phyloP scores from a whole-genome alignment of 208 protist genomes.

The Leishmania braziliensis region DNA sequence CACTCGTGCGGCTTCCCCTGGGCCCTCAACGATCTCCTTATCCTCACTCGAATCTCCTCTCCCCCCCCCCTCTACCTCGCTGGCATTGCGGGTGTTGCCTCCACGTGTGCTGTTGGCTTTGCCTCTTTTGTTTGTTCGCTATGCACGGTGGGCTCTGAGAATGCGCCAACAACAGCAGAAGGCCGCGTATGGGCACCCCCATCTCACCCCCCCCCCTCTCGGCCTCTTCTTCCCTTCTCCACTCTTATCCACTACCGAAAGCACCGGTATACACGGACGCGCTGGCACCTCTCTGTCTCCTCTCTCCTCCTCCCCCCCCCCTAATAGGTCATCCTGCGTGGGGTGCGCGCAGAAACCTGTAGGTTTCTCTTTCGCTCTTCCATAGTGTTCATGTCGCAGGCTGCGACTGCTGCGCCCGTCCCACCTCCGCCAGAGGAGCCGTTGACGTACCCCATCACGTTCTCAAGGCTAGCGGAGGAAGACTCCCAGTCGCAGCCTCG shows the following conservation, averaged over 20 bases:
- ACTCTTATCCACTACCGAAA: too few relatives aligned
- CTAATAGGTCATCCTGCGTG: neutral
- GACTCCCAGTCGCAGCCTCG: neutral
- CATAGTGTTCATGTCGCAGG: neutral
- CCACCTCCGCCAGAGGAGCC: constrained; percentile 37
- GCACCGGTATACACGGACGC: too few relatives aligned
- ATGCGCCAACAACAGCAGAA: neutral
- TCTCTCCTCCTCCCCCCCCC: neutral
- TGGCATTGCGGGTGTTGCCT: neutral
- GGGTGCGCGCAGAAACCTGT: neutral
- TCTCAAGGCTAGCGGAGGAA: constrained; percentile 17
- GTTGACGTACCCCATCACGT: constrained; percentile 36
- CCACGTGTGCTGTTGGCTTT: neutral
- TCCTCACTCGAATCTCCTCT: neutral
- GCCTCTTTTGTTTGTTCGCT: neutral
- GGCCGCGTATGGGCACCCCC: neutral
- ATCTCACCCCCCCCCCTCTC: neutral
- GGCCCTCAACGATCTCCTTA: neutral
- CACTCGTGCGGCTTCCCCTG: neutral
- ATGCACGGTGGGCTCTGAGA: too few relatives aligned
- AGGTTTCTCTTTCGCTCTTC: neutral
- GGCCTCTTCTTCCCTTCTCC: neutral
- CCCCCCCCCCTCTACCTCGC: neutral
- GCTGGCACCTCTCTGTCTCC: too few relatives aligned
- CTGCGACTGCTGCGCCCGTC: neutral